Evolutionary conservation across 805 yeast genomes (phyloP).

Genomic region (Lachancea sp.): DNA sequence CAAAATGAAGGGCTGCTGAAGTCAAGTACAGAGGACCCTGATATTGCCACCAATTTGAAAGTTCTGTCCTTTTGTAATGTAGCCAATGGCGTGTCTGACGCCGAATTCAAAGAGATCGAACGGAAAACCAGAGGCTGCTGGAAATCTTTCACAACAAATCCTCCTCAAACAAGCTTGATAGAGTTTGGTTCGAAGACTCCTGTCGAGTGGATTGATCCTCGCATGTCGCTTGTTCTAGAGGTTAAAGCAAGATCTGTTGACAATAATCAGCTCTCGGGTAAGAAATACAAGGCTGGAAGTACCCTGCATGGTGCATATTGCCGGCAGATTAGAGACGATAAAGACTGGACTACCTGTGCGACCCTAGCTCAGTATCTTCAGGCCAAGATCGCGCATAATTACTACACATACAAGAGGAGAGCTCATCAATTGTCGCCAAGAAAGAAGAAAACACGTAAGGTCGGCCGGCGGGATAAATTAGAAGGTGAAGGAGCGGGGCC

Average conservation of each 20-base stretch:
- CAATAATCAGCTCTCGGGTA: slow-evolving; percentile 36
- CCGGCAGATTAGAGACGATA: slow-evolving; percentile 60
- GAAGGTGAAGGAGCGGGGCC: neutral
- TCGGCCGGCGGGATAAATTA: neutral
- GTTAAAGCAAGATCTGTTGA: slow-evolving; percentile 75
- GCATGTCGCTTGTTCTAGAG: slow-evolving; percentile 70
- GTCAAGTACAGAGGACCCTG: too few species aligned
- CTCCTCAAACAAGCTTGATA: slow-evolving; percentile 39
- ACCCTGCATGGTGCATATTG: slow-evolving; percentile 77
- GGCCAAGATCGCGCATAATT: slow-evolving; percentile 26
- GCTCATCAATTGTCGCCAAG: slow-evolving; percentile 12
- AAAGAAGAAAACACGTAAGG: slow-evolving; percentile 8
- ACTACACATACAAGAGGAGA: slow-evolving; percentile 8
- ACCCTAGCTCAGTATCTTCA: slow-evolving; percentile 48
- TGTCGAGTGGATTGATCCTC: slow-evolving; percentile 72
- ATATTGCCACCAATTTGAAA: slow-evolving; percentile 9
- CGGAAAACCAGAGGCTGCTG: slow-evolving; percentile 55
- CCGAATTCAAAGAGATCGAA: slow-evolving; percentile 55
- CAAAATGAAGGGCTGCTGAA: neutral
- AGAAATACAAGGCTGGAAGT: slow-evolving; percentile 53
- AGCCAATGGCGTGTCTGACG: slow-evolving; percentile 74
- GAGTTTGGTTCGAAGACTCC: slow-evolving; percentile 60
- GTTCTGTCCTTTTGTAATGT: slow-evolving; percentile 69
- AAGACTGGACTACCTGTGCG: slow-evolving; percentile 48
- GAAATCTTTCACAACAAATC: slow-evolving; percentile 37